These are phyloP conservation scores for Trametes cinnabarina DNA, from an alignment of 768 basidiomycete genomes.

Conservation along the genomic window DNA sequence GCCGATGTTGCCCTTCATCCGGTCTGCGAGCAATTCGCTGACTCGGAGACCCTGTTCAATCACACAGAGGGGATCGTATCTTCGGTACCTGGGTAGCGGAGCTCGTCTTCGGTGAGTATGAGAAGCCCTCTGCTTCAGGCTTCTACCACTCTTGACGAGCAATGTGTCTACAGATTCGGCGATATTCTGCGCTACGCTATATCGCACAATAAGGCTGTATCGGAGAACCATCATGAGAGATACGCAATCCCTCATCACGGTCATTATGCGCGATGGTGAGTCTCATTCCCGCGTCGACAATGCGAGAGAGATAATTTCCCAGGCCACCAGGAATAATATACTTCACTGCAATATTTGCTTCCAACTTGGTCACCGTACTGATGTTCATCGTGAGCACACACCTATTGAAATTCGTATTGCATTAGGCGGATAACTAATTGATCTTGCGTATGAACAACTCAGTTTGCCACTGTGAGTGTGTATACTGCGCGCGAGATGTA, in stretches of 20 bases:
- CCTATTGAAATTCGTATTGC: background rate
- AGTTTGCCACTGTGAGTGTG: conserved; percentile 2
- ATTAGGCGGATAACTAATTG: no score
- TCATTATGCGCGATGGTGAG: conserved; percentile 28
- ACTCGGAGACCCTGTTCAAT: background rate
- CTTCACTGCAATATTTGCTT: conserved; percentile 25
- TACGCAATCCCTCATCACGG: conserved; percentile 20
- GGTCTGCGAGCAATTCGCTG: background rate
- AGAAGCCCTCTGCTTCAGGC: no score
- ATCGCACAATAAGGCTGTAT: conserved; percentile 22
- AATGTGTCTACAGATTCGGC: conserved; percentile 17
- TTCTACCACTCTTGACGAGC: background rate
- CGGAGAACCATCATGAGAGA: conserved; percentile 16
- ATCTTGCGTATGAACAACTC: no score
- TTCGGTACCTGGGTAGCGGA: conserved; percentile 29
- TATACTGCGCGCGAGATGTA: no score
- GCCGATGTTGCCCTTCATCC: background rate
- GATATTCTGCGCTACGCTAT: conserved; percentile 28
- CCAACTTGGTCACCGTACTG: conserved; percentile 25
- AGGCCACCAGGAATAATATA: conserved; percentile 24
- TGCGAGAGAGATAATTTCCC: no score
- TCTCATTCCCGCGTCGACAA: no score
- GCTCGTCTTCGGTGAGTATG: conserved; percentile 24
- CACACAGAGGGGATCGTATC: conserved; percentile 21
- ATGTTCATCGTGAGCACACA: conserved; percentile 22